Base-by-base conservation (phyloP, 768 basidiomycete species). In the Candolleomyces eurysporus region DNA sequence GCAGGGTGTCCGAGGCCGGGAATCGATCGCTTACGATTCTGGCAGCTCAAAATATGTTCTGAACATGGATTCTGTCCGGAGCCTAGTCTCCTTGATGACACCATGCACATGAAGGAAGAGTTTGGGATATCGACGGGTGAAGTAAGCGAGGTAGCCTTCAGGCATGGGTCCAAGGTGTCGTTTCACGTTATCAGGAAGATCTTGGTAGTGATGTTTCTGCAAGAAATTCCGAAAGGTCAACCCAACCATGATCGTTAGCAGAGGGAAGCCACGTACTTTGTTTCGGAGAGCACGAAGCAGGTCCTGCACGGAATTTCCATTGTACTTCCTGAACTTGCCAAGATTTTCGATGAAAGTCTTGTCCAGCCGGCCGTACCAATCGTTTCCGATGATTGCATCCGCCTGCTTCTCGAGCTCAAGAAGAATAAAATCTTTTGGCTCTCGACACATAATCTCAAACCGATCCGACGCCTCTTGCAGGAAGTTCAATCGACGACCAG, bases 151-250 rank as follows among this genome's bases (percentile, higher is more conserved):
- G 79, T 92, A 98, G 11, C 96, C 96, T 63, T 90, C 89, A 0
- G 97, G 97, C 82, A 98, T 89, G 13, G 90, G 81, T 5, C 96
- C 96, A 10, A 98, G 80, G 74, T 91, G 87, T 46, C 90, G 85
- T 69, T 92, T 95, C 57, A 94, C 92, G 65, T 90, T 86, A 64
- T 94, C 93, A 1, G 96, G 96, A 11, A 99, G 76, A 74, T 99
- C 97, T 76, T 98, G 96, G 70, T 96, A 97, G 70, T 98, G 96
- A 64, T 98, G 91, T 91, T 95, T 96, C 95, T 96, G 67, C 21
- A 54, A 7, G 45, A 61, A 13, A 65, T 26, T 26, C 46, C 32
- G 19, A 22, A 58, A 11, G 42, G 7, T 56, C 42, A 53, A 42
- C 16, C 26, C 17, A 22, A 7, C 52, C 39, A 50, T 46, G 17